Conservation (phyloP, 768 basidiomycete species). For the Tubosaeta brunneosetosa region DNA sequence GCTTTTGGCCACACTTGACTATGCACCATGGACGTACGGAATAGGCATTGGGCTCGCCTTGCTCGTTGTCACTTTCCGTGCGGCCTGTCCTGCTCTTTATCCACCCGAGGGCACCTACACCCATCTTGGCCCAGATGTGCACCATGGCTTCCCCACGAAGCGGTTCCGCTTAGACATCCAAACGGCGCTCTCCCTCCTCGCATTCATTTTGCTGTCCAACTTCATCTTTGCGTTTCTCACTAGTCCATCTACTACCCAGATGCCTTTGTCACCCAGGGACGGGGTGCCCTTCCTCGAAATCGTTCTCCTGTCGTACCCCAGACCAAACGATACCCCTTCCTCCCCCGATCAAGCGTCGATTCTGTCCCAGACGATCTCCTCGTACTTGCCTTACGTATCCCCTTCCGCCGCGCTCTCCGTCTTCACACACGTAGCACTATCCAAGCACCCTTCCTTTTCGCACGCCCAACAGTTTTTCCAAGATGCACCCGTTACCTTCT, state of each 20-base stretch:
- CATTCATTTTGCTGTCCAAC: conserved; percentile 5
- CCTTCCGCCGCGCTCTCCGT: conserved; percentile 31
- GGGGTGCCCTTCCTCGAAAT: conserved; percentile 35
- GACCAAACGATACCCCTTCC: conserved; percentile 29
- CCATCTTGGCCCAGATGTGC: conserved; percentile 1
- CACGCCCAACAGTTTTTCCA: conserved; percentile 23
- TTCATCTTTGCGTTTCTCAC: conserved; percentile 3
- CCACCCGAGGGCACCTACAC: not conserved
- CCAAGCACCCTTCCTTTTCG: conserved; percentile 30
- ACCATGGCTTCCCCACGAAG: not conserved
- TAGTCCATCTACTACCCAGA: not conserved
- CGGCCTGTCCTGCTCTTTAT: not conserved
- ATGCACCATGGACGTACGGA: conserved; percentile 39
- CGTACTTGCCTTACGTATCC: conserved; percentile 33
- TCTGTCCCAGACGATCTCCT: conserved; percentile 35
- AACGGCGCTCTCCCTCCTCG: conserved; percentile 18
- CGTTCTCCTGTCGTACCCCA: conserved; percentile 38
- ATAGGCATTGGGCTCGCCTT: conserved; percentile 25
- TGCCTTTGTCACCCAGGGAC: conserved; percentile 16
- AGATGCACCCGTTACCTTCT: conserved; percentile 20
- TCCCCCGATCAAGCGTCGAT: conserved; percentile 17
- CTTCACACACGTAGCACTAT: conserved; percentile 33
- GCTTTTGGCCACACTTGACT: conserved; percentile 27
- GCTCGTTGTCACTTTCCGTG: conserved; percentile 14
- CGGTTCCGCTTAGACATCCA: conserved; percentile 14